phyloP scores from a whole-genome alignment of 2,329 filamentous ascomycete genomes.

The Monosporascus sp. region DNA sequence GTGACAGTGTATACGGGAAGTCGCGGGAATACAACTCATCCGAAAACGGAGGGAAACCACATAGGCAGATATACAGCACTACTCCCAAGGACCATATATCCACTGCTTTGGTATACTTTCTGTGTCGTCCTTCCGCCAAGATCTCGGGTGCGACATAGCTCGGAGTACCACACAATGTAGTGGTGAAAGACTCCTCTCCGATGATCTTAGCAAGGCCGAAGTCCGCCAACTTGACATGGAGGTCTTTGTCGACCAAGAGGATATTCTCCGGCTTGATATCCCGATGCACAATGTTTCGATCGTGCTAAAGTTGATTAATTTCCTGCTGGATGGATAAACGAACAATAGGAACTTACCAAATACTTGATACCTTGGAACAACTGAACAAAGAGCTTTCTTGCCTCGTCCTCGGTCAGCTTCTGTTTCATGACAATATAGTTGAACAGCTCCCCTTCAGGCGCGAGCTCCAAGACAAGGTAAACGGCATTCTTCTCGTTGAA shows the following conservation, averaged over 20 bases:
- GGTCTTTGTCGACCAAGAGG: slow-evolving; percentile 74
- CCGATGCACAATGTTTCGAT: slow-evolving; percentile 92
- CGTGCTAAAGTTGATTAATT: slow-evolving; percentile 61
- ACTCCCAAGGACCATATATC: slow-evolving; percentile 98
- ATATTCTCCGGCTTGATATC: slow-evolving; percentile 99
- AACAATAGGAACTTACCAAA: slow-evolving; percentile 56
- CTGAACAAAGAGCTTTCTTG: slow-evolving; percentile 83
- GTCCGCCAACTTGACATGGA: slow-evolving; percentile 88
- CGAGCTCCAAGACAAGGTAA: slow-evolving; percentile 86
- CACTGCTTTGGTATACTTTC: slow-evolving; percentile 90
- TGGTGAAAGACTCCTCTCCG: slow-evolving; percentile 96
- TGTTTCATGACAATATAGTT: slow-evolving; percentile 89
- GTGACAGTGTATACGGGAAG: slow-evolving; percentile 79
- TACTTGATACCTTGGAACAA: slow-evolving; percentile 94
- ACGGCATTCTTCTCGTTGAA: slow-evolving; percentile 89
- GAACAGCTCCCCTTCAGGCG: slow-evolving; percentile 90
- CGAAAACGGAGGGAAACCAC: slow-evolving; percentile 94
- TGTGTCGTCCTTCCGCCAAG: slow-evolving; percentile 70
- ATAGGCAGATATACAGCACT: slow-evolving; percentile 93
- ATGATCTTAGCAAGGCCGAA: slow-evolving; percentile 98
- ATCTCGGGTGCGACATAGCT: slow-evolving; percentile 97
- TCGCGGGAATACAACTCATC: slow-evolving; percentile 80
- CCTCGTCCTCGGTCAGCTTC: slow-evolving; percentile 78
- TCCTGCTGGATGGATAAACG: neutral
- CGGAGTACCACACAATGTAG: slow-evolving; percentile 92